A percentile compares a stretch with the other conserved stretches of the same genome.
phyloP scores from a whole-genome alignment of 371 early-diverging fungal species.

The Vittaforma corneae region DNA sequence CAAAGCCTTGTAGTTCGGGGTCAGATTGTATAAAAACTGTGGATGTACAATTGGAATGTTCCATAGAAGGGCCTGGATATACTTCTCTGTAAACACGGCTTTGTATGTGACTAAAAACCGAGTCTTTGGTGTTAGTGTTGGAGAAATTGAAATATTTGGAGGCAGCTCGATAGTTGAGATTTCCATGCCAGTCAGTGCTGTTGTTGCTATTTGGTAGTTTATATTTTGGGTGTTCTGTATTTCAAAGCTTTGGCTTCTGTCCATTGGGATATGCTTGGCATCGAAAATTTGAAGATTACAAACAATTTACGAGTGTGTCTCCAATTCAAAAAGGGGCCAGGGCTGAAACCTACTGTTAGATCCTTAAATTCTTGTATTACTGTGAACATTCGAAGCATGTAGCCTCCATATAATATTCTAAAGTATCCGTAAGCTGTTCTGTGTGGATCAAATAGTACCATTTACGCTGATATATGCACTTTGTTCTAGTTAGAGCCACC shows the following conservation, averaged over 20 bases:
- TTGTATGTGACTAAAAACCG: conserved; percentile 51
- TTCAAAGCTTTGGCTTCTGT: conserved; percentile 19
- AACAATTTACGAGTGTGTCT: too few relatives aligned
- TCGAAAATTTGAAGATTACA: too few relatives aligned
- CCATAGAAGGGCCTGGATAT: conserved; percentile 53
- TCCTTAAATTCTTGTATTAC: too few relatives aligned
- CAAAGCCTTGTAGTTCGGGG: conserved; percentile 18
- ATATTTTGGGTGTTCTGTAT: conserved; percentile 24
- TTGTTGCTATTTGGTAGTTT: conserved; percentile 37
- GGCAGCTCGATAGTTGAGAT: conserved; percentile 11
- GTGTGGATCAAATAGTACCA: too few relatives aligned
- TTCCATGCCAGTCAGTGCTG: conserved; percentile 41
- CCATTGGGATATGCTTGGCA: conserved; percentile 12
- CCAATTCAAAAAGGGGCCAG: too few relatives aligned
- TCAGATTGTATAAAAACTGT: conserved; percentile 47
- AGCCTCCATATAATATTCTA: too few relatives aligned
- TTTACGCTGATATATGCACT: too few relatives aligned
- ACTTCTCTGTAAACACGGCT: conserved; percentile 51
- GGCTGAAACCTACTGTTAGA: too few relatives aligned
- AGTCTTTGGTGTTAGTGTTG: conserved; percentile 35
- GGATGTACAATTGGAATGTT: conserved; percentile 51
- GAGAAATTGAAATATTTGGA: conserved; percentile 7
- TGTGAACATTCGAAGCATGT: too few relatives aligned
- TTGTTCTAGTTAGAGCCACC: too few relatives aligned
- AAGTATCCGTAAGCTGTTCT: too few relatives aligned